Evolutionary conservation across 1,284 basidiomycete genomes (phyloP), one percentile per base, ranked within the genome.

Genomic region (Porodaedalea pini): DNA sequence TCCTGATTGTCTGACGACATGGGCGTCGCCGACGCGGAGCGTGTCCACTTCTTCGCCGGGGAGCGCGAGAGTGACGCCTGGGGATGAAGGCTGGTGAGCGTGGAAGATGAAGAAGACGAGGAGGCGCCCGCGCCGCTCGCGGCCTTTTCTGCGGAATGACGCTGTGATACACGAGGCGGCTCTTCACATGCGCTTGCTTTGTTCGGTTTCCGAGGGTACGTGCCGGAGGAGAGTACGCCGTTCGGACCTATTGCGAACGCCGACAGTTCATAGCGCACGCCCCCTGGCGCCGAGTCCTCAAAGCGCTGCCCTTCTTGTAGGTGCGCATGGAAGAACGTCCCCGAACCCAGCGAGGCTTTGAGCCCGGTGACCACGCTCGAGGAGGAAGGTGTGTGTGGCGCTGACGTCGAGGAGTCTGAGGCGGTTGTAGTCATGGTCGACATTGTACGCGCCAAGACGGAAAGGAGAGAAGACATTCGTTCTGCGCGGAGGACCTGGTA

Each of bases 261-360:
- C 4, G 54, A 19, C 13, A 37, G 4, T n/a, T 47, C 54, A 45
- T 37, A 39, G 32, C 36, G 51, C 10, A 31, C 29, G 11, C 15
- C 21, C 5, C 29, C 27, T 7, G 44, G 25, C 23, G 27, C 40
- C 2, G 21, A 15, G 19, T 58, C 51, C 36, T 54, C 43, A 6
- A 58, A 34, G 36, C 57, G 44, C 37, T 40, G 52, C 1, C 58
- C 58, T 17, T 56, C 45, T 34, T 61, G 59, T 44, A 61, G 45
- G 31, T 44, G 56, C n/a, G 55, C 55, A 31, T 61, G 59, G 44
- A 61, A 61, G 50, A 60, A 60, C 13, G 58, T 40, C 37, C 51
- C 40, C 17, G 58, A 45, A 21, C 58, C 51, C 17, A 54, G 45
- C 23, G 54, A 44, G 23, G 58, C 58, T 34, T 56, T 60, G 45